These are phyloP conservation scores for Saccharomycopsis hybrid DNA, from an alignment of 1,139 yeast species.

Conservation along the genomic window DNA sequence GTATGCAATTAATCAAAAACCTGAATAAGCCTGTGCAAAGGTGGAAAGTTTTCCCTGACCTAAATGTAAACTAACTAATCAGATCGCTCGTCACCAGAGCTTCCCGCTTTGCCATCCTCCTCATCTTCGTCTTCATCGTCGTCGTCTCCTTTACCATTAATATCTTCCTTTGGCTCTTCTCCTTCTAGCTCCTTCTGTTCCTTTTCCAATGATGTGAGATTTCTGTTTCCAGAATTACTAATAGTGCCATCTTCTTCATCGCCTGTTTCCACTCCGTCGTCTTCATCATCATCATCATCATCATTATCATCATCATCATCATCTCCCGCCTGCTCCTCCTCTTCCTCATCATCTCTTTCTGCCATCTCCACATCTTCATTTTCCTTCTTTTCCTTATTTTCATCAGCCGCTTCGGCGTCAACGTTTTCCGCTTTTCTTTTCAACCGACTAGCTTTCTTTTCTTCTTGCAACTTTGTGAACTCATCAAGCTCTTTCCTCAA, in stretches of 20 bases:
- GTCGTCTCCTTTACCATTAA: constrained; percentile 23
- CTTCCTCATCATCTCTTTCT: constrained; percentile 27
- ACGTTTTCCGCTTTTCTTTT: constrained; percentile 19
- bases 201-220: constrained; percentile 21
- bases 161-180: constrained; percentile 24
- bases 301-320: constrained; percentile 26
- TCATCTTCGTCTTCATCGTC: constrained; percentile 24
- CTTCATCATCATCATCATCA: constrained; percentile 24
- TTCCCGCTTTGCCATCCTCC: constrained; percentile 25
- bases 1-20: too few relatives aligned
- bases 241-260: not conserved
- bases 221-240: constrained; percentile 16
- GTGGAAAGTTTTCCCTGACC: too few relatives aligned
- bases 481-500: constrained; percentile 43
- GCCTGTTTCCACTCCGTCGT: constrained; percentile 27
- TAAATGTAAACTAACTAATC: too few relatives aligned
- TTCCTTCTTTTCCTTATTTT: constrained; percentile 22
- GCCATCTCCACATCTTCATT: constrained; percentile 27
- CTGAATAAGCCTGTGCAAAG: too few relatives aligned
- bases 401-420: constrained; percentile 1
- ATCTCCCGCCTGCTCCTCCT: constrained; percentile 23
- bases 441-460: constrained; percentile 36
- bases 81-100: constrained; percentile 14
- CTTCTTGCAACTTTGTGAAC: constrained; percentile 37
- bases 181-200: constrained; percentile 23